Evolutionary conservation across 2,329 filamentous ascomycete species (phyloP).

Genomic region (Endocalyx cinctus): DNA sequence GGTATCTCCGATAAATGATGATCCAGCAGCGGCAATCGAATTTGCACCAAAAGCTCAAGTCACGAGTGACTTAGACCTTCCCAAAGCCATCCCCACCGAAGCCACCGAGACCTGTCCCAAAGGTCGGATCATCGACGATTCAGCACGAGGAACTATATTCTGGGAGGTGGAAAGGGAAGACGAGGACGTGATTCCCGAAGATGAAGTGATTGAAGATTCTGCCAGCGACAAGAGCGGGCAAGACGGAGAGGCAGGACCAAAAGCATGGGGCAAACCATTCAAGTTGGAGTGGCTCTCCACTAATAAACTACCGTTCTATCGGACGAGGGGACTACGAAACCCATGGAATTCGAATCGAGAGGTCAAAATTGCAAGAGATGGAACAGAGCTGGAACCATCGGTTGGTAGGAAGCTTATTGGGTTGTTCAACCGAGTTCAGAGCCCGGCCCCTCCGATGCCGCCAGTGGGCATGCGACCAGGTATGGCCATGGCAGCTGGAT

Average conservation of each 20-base stretch:
- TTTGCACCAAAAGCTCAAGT: constrained; percentile 63
- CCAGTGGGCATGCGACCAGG: constrained; percentile 26
- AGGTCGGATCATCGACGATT: constrained; percentile 88
- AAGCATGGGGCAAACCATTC: constrained; percentile 88
- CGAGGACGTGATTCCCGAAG: constrained; percentile 29
- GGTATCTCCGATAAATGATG: constrained; percentile 76
- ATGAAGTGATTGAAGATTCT: constrained; percentile 25
- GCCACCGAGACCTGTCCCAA: constrained; percentile 73
- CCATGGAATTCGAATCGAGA: constrained; percentile 94
- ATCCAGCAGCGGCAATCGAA: constrained; percentile 64
- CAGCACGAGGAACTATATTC: constrained; percentile 90
- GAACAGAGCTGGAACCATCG: constrained; percentile 83
- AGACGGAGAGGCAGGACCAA: constrained; percentile 43
- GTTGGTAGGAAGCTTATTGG: constrained; percentile 73
- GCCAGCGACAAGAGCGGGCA: constrained; percentile 24
- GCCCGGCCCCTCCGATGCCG: constrained; percentile 23
- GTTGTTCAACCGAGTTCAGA: constrained; percentile 64
- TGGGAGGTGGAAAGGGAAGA: constrained; percentile 78
- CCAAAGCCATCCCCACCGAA: constrained; percentile 75
- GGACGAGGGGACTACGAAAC: constrained; percentile 81
- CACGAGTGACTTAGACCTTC: constrained; percentile 58
- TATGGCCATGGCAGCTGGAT: constrained; percentile 33
- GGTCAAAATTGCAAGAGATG: constrained; percentile 92
- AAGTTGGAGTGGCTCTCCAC: constrained; percentile 87
- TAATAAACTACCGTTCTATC: constrained; percentile 78